phyloP scores from a whole-genome alignment of 345 rosid genomes.

The Eucalyptus pauciflora region DNA sequence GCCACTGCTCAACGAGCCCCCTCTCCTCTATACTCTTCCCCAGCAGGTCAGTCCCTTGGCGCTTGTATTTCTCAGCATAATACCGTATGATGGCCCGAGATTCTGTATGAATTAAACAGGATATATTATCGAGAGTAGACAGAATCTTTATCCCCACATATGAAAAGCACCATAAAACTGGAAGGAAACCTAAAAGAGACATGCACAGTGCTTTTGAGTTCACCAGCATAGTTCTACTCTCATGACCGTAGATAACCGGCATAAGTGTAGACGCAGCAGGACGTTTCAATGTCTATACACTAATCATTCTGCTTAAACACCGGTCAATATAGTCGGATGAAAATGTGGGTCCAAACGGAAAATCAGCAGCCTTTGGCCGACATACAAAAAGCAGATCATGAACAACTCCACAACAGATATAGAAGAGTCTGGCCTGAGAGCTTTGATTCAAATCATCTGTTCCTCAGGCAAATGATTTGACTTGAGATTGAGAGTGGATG shows the following conservation, averaged over 20 bases:
- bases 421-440: not conserved
- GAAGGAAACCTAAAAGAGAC: not conserved
- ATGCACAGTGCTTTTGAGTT: not conserved
- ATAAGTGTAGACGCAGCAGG: not conserved
- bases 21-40: slow-evolving; percentile 30
- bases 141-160: too few relatives aligned
- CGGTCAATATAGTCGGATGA: not conserved
- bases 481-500: not conserved
- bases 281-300: not conserved
- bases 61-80: slow-evolving; percentile 49
- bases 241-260: not conserved
- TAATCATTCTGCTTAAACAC: not conserved
- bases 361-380: not conserved
- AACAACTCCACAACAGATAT: not conserved
- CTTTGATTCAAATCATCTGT: not conserved
- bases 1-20: slow-evolving; percentile 64
- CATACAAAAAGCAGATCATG: not conserved
- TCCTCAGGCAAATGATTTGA: not conserved
- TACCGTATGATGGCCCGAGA: slow-evolving; percentile 65
- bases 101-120: slow-evolving; percentile 11
- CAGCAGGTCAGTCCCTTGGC: slow-evolving; percentile 29
- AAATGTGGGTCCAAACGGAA: not conserved
- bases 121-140: not conserved
- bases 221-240: not conserved
- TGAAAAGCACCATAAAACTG: not conserved